Conservation (phyloP, 371 early-diverging fungal genomes). For the Actinomortierella ambigua region DNA sequence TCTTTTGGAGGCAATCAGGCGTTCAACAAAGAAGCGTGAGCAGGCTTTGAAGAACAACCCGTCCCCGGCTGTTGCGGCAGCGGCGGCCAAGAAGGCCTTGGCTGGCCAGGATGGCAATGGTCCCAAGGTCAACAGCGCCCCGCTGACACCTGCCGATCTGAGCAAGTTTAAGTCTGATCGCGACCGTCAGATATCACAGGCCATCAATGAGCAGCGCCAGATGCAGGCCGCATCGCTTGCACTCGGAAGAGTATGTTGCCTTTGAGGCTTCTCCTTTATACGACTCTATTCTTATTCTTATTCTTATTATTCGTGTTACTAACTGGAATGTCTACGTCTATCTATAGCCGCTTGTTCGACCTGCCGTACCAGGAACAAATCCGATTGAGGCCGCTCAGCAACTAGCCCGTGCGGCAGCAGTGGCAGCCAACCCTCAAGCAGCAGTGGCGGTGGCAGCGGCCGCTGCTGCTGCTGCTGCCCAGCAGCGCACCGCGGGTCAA, state of each 20-base stretch:
- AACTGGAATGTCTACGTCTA: slow-evolving; percentile 7
- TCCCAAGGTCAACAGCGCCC: slow-evolving; percentile 49
- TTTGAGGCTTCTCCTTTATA: not conserved
- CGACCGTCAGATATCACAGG: slow-evolving; percentile 73
- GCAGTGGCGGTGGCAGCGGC: too few relatives aligned
- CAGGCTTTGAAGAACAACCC: slow-evolving; percentile 47
- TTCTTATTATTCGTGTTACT: not conserved
- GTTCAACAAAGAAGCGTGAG: slow-evolving; percentile 37
- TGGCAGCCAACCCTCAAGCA: too few relatives aligned
- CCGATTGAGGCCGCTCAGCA: slow-evolving; percentile 15
- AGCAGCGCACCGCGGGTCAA: slow-evolving; percentile 27
- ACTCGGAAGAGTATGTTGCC: slow-evolving; percentile 46
- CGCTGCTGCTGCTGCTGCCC: slow-evolving; percentile 17
- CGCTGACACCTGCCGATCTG: slow-evolving; percentile 70
- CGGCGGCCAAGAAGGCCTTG: slow-evolving; percentile 32
- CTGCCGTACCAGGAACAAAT: slow-evolving; percentile 4
- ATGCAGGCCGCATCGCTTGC: slow-evolving; percentile 61
- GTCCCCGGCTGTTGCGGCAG: slow-evolving; percentile 11
- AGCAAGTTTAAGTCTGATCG: slow-evolving; percentile 72
- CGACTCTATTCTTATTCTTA: not conserved
- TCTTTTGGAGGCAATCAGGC: slow-evolving; percentile 41
- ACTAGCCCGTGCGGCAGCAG: slow-evolving; percentile 32
- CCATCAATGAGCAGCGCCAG: slow-evolving; percentile 71
- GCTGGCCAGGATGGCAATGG: slow-evolving; percentile 48
- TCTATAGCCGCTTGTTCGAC: slow-evolving; percentile 24